A percentile compares a stretch with the other conserved stretches of the same genome.
phyloP scores from a whole-genome alignment of 306 rosid species.

The Acmispon strigosus region DNA sequence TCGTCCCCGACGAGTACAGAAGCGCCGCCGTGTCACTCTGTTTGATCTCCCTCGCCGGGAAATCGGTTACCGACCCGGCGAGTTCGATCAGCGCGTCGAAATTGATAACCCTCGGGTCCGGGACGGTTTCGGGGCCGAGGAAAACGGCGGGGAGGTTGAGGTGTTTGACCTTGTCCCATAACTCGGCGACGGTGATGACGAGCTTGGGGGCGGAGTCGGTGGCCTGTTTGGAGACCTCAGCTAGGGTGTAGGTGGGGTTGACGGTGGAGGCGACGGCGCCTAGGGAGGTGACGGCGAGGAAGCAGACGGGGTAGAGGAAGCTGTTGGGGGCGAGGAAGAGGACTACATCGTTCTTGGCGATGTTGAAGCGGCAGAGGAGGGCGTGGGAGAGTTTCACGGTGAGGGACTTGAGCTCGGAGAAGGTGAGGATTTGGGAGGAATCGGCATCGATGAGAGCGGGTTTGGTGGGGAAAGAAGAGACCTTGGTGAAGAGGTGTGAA shows the following conservation, averaged over 20 bases:
- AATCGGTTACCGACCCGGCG: conserved; percentile 34
- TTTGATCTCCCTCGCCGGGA: conserved; percentile 31
- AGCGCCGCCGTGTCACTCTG: conserved; percentile 72
- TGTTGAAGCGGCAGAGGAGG: conserved; percentile 39
- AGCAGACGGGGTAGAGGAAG: conserved; percentile 45
- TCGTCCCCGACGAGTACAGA: conserved; percentile 85
- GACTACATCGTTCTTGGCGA: conserved; percentile 72
- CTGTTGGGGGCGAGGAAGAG: conserved; percentile 73
- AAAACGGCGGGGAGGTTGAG: conserved; percentile 52
- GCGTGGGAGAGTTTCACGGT: conserved; percentile 45
- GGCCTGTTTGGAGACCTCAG: conserved; percentile 62
- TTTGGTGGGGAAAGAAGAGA: conserved; percentile 40
- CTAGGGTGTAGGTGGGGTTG: conserved; percentile 59
- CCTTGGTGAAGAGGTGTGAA: conserved; percentile 52
- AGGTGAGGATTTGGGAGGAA: conserved; percentile 37
- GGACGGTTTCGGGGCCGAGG: not conserved
- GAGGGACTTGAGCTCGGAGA: conserved; percentile 39
- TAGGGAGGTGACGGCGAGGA: conserved; percentile 46
- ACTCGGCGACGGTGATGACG: conserved; percentile 50
- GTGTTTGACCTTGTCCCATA: conserved; percentile 51
- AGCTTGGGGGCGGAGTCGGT: conserved; percentile 69
- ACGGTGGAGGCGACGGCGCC: conserved; percentile 77
- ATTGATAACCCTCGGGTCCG: not conserved
- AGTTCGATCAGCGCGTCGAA: conserved; percentile 40
- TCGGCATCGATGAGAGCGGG: conserved; percentile 73